Percentiles rank a stretch among this genome's conserved stretches.
phyloP scores from a whole-genome alignment of 768 basidiomycete species.

The Pholiota conissans region DNA sequence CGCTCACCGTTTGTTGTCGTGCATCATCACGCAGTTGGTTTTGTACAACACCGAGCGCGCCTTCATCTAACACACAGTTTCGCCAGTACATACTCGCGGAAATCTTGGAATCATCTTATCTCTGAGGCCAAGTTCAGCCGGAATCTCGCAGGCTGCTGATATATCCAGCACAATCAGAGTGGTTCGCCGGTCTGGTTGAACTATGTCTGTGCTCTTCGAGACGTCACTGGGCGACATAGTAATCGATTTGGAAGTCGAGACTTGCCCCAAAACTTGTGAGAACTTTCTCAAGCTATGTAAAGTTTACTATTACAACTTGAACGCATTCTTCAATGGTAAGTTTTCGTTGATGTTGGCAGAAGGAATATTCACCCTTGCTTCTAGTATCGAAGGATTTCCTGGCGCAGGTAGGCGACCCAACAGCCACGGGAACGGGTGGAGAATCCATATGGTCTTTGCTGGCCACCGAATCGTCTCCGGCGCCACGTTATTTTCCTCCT shows the following conservation, averaged over 20 bases:
- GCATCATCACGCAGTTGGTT: not conserved
- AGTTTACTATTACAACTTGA: conserved; percentile 94
- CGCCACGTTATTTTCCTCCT: conserved; percentile 85
- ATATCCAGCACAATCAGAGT: not conserved
- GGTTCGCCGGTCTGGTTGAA: not conserved
- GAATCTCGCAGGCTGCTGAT: too few relatives aligned
- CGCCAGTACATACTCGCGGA: not conserved
- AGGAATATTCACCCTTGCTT: not conserved
- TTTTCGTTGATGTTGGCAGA: conserved; percentile 7
- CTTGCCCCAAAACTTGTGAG: conserved; percentile 87
- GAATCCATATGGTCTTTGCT: conserved; percentile 85
- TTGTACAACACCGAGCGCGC: not conserved
- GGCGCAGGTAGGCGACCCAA: conserved; percentile 95
- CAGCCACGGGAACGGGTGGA: conserved; percentile 92
- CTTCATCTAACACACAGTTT: not conserved
- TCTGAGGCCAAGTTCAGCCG: too few relatives aligned
- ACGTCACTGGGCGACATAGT: conserved; percentile 97
- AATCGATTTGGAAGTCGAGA: conserved; percentile 90
- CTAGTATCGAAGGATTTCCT: conserved; percentile 96
- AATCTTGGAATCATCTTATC: not conserved
- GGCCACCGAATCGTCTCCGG: conserved; percentile 42
- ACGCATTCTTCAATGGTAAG: conserved; percentile 97
- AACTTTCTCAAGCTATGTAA: conserved; percentile 99
- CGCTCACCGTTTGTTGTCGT: not conserved
- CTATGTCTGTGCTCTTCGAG: conserved; percentile 95